Evolutionary conservation across 495 filamentous ascomycete genomes (phyloP).

Genomic region (Cenococcum geophilum): DNA sequence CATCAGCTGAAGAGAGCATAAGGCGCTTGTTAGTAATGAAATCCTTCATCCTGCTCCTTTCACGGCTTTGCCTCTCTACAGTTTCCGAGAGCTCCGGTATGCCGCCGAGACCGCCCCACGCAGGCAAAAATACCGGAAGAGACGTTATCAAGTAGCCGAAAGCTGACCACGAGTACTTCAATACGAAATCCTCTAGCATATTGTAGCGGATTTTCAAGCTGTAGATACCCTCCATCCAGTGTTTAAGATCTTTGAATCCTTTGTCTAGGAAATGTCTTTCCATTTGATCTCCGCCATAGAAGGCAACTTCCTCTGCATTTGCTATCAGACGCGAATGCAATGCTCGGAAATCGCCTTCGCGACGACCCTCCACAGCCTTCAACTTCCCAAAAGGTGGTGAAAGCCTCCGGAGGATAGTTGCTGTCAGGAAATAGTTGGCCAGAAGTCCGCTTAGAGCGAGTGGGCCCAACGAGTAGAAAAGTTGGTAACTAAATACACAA

Average conservation of each 20-base stretch:
- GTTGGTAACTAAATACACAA: slow-evolving; percentile 93
- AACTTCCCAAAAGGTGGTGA: slow-evolving; percentile 95
- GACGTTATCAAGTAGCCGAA: slow-evolving; percentile 93
- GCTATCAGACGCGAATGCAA: slow-evolving; percentile 87
- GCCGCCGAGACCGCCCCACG: slow-evolving; percentile 81
- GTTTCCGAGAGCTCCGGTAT: slow-evolving; percentile 53
- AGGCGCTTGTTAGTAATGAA: slow-evolving; percentile 99
- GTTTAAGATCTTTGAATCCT: slow-evolving; percentile 84
- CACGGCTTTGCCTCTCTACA: slow-evolving; percentile 47
- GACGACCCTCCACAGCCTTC: slow-evolving; percentile 87
- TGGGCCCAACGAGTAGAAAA: slow-evolving; percentile 86
- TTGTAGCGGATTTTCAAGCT: slow-evolving; percentile 95
- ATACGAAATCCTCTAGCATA: slow-evolving; percentile 95
- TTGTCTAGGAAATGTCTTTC: slow-evolving; percentile 83
- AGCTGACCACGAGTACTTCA: slow-evolving; percentile 98
- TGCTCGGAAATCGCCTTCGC: slow-evolving; percentile 88
- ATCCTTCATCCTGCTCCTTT: slow-evolving; percentile 87
- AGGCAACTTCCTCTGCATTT: slow-evolving; percentile 98
- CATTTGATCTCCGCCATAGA: slow-evolving; percentile 91
- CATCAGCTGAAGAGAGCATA: slow-evolving; percentile 96
- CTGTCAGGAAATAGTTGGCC: slow-evolving; percentile 87
- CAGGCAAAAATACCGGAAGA: slow-evolving; percentile 87
- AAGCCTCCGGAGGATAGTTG: slow-evolving; percentile 74
- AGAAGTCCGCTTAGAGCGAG: slow-evolving; percentile 79
- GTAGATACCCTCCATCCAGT: slow-evolving; percentile 96